A percentile compares a stretch with the other conserved stretches of the same genome.
Conservation (phyloP, 2,329 filamentous ascomycete genomes). For the Tolypocladium album region DNA sequence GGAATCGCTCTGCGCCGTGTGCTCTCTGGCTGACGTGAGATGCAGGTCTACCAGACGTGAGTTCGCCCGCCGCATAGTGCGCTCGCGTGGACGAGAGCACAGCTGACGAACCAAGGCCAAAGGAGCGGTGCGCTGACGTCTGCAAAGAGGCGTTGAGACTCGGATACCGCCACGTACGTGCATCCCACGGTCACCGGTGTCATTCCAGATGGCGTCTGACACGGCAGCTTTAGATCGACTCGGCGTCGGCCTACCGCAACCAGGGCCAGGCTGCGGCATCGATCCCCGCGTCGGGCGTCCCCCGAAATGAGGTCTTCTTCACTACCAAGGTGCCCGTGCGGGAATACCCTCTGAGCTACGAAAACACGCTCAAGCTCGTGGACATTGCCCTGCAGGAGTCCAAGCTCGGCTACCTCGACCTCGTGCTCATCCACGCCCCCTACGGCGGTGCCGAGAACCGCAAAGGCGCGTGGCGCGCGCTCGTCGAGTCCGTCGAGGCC, state of each 20-base stretch:
- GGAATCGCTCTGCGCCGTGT: neutral
- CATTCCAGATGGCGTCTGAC: neutral
- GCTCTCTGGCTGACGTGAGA: neutral
- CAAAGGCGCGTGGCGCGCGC: slow-evolving; percentile 50
- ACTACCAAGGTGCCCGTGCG: slow-evolving; percentile 43
- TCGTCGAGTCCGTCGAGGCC: slow-evolving; percentile 52
- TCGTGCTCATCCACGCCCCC: slow-evolving; percentile 52
- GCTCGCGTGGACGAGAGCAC: neutral
- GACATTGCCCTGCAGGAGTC: slow-evolving; percentile 51
- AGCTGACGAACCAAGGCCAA: slow-evolving; percentile 11
- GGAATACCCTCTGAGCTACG: slow-evolving; percentile 38
- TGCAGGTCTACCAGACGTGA: slow-evolving; percentile 43
- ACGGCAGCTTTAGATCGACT: slow-evolving; percentile 32
- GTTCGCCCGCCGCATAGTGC: slow-evolving; percentile 2
- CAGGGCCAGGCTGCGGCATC: slow-evolving; percentile 36
- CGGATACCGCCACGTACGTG: slow-evolving; percentile 42
- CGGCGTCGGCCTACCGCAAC: slow-evolving; percentile 40
- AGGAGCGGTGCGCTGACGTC: slow-evolving; percentile 20
- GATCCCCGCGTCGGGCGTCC: slow-evolving; percentile 28
- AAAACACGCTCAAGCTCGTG: slow-evolving; percentile 52
- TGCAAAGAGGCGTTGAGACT: slow-evolving; percentile 34
- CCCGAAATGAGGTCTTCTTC: slow-evolving; percentile 41
- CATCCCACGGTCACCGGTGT: neutral
- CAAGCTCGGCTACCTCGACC: slow-evolving; percentile 55
- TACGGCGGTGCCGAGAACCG: slow-evolving; percentile 45